phyloP scores from a whole-genome alignment of 257 asterid genomes.

The Craterostigma plantagineum region DNA sequence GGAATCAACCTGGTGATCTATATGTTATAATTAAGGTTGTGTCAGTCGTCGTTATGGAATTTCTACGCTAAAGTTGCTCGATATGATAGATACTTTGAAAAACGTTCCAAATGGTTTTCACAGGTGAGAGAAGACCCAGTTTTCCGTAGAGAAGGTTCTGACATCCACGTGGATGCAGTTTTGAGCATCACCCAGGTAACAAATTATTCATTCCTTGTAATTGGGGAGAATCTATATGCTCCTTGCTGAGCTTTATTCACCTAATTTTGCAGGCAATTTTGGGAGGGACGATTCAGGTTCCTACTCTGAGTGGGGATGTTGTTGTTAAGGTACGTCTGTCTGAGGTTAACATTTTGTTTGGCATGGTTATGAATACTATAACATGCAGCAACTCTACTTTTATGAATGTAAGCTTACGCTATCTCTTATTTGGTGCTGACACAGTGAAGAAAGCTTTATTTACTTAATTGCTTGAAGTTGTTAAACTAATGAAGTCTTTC shows the following conservation, averaged over 20 bases:
- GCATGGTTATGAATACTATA: too few relatives aligned
- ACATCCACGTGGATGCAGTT: constrained; percentile 77
- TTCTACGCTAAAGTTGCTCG: not conserved
- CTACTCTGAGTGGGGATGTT: constrained; percentile 86
- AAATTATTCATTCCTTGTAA: not conserved
- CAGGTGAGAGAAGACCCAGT: constrained; percentile 97
- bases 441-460: too few relatives aligned
- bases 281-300: constrained; percentile 93
- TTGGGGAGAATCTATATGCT: too few relatives aligned
- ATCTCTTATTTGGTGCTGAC: not conserved
- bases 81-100: constrained; percentile 2
- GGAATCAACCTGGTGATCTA: constrained; percentile 80
- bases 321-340: constrained; percentile 67
- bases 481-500: too few relatives aligned
- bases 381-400: too few relatives aligned
- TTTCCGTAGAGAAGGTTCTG: constrained; percentile 83
- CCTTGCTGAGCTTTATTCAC: too few relatives aligned
- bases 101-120: constrained; percentile 9
- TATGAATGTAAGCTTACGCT: not conserved
- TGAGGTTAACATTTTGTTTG: too few relatives aligned
- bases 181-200: constrained; percentile 84
- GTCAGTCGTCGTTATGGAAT: constrained; percentile 10
- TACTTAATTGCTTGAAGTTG: too few relatives aligned
- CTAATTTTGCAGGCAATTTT: constrained; percentile 65
- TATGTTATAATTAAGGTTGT: constrained; percentile 56